phyloP scores from a whole-genome alignment of 495 filamentous ascomycete species.

The Hyaloscypha variabilis region DNA sequence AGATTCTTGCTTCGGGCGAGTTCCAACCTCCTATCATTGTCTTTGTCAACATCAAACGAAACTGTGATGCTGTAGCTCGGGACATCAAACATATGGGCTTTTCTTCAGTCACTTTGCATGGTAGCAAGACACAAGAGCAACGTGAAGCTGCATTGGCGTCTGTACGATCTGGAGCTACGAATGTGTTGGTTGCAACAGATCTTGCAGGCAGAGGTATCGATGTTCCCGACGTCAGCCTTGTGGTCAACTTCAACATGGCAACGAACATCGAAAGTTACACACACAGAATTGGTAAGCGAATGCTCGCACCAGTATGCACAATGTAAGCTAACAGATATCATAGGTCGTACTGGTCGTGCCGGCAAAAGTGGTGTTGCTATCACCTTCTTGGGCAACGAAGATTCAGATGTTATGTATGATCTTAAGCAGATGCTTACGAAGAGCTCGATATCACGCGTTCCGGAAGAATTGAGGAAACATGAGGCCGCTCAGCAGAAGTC shows the following conservation, averaged over 20 bases:
- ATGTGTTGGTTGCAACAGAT: conserved; percentile 97
- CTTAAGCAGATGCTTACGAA: conserved; percentile 95
- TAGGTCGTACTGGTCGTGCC: conserved; percentile 88
- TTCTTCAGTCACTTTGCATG: conserved; percentile 88
- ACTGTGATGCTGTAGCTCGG: conserved; percentile 92
- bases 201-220: conserved; percentile 98
- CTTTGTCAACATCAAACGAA: conserved; percentile 99
- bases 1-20: conserved; percentile 84
- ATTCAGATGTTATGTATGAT: conserved; percentile 93
- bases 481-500: conserved; percentile 90
- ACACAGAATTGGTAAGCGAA: conserved; percentile 72
- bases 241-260: conserved; percentile 99
- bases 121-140: conserved; percentile 96
- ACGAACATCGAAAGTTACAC: conserved; percentile 93
- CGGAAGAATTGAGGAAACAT: conserved; percentile 91
- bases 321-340: not conserved
- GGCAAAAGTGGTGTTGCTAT: conserved; percentile 97
- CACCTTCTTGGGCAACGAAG: conserved; percentile 93
- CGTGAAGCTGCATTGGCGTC: conserved; percentile 92
- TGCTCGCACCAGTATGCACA: not conserved
- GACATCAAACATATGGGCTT: conserved; percentile 97
- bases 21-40: conserved; percentile 96
- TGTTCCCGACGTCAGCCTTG: conserved; percentile 89
- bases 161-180: conserved; percentile 74
- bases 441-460: conserved; percentile 84